These are phyloP conservation scores for Orbilia oligospora DNA, from an alignment of 2,329 filamentous ascomycete genomes.

Conservation along the genomic window DNA sequence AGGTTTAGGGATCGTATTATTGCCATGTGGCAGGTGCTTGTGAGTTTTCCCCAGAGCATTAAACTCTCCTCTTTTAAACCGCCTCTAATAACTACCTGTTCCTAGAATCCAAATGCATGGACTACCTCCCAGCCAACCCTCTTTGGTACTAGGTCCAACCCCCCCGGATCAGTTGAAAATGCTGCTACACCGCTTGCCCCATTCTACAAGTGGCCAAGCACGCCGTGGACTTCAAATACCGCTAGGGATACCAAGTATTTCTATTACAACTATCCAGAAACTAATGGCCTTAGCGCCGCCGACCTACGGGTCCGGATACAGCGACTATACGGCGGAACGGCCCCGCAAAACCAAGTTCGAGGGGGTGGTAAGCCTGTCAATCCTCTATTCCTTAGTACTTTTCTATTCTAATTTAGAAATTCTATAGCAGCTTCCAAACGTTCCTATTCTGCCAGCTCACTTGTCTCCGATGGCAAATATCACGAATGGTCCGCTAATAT, in stretches of 20 bases:
- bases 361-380: conserved; percentile 8
- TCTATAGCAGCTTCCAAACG: conserved; percentile 22
- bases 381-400: neutral
- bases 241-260: conserved; percentile 28
- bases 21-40: conserved; percentile 53
- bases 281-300: conserved; percentile 9
- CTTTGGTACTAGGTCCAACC: conserved; percentile 38
- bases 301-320: conserved; percentile 36
- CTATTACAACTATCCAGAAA: conserved; percentile 52
- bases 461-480: conserved; percentile 37
- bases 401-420: neutral
- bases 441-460: neutral
- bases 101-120: conserved; percentile 40
- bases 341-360: conserved; percentile 48
- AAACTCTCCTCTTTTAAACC: neutral
- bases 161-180: conserved; percentile 21
- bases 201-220: conserved; percentile 23
- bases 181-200: conserved; percentile 23
- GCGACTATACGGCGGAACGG: conserved; percentile 41
- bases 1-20: conserved; percentile 44
- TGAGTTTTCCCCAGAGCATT: conserved; percentile 2
- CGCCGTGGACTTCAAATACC: conserved; percentile 40
- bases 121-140: conserved; percentile 24
- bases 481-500: conserved; percentile 57
- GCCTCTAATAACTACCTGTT: neutral